phyloP scores from a whole-genome alignment of 2,329 filamentous ascomycete species.

The Immersiporthe knoxdaviesiana region DNA sequence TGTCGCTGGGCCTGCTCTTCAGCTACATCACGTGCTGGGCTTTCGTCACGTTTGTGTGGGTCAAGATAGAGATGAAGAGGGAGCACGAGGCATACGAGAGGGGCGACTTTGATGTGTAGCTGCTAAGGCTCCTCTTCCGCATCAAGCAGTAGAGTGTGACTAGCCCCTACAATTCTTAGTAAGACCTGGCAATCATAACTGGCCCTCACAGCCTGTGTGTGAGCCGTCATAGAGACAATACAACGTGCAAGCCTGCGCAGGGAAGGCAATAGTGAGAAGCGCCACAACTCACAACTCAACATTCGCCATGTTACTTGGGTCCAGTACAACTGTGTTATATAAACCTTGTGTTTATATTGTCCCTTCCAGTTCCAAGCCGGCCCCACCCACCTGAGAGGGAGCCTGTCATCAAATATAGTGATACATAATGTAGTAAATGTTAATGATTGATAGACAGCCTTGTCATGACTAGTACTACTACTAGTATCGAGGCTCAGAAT shows the following conservation, averaged over 20 bases:
- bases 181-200: neutral
- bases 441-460: neutral
- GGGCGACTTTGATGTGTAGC: conserved; percentile 18
- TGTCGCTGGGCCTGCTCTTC: conserved; percentile 27
- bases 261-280: neutral
- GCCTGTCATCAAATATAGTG: neutral
- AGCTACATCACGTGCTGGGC: conserved; percentile 27
- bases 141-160: no score
- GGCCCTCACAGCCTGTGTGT: neutral
- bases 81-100: conserved; percentile 22
- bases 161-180: no score
- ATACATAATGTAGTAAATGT: neutral
- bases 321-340: neutral
- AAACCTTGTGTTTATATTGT: neutral
- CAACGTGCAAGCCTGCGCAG: neutral
- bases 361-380: neutral
- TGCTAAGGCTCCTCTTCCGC: neutral
- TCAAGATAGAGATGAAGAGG: conserved; percentile 24
- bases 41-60: conserved; percentile 23
- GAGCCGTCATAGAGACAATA: neutral
- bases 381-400: neutral
- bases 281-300: neutral
- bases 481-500: neutral
- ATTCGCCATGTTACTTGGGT: neutral
- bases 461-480: neutral